Evolutionary conservation across 2,329 filamentous ascomycete species (phyloP).

Genomic region (Arachnomyces sp.): DNA sequence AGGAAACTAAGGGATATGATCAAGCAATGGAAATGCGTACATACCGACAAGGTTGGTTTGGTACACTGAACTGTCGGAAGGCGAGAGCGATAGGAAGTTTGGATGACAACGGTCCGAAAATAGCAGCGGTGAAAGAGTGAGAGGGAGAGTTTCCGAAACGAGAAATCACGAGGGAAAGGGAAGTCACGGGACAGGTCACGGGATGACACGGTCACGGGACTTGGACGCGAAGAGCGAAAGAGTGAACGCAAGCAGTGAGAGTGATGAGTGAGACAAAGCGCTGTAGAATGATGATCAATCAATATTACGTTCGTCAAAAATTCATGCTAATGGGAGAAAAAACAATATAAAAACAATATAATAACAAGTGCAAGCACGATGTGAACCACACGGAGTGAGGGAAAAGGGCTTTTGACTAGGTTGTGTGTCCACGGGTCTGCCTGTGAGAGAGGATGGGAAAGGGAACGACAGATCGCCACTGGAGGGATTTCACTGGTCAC

Average conservation of each 20-base stretch:
- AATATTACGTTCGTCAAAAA: conserved; percentile 5
- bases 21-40: conserved; percentile 14
- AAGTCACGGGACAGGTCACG: conserved; percentile 16
- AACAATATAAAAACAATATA: conserved; percentile 4
- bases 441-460: no score
- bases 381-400: no score
- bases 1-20: neutral
- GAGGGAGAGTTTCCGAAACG: conserved; percentile 15
- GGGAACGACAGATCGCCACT: no score
- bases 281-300: neutral
- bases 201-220: conserved; percentile 15
- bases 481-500: no score
- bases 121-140: conserved; percentile 26
- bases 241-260: neutral
- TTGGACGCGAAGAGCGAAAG: conserved; percentile 6
- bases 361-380: no score
- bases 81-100: conserved; percentile 27
- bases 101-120: conserved; percentile 31
- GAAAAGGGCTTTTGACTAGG: no score
- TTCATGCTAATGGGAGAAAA: conserved; percentile 6
- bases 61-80: conserved; percentile 30
- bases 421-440: no score
- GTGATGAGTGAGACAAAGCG: neutral
- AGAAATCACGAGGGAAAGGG: neutral
- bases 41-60: conserved; percentile 35